Percentiles rank a stretch among this genome's conserved stretches.
phyloP scores from a whole-genome alignment of 805 yeast species.

The Metschnikowia henanensis region DNA sequence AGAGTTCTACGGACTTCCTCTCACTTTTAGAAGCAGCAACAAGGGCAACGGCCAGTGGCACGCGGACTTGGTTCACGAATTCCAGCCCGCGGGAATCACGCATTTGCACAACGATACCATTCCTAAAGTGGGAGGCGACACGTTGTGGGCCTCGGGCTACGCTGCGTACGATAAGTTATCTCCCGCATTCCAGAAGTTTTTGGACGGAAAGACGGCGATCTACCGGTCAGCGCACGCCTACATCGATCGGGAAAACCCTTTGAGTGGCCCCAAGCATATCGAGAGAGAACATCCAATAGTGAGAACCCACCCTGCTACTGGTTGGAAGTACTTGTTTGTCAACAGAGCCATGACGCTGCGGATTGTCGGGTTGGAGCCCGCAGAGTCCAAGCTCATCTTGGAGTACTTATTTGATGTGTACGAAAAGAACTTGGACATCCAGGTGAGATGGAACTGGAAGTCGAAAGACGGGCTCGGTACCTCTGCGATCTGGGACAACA shows the following conservation, averaged over 20 bases:
- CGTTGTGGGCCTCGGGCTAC: conserved; percentile 58
- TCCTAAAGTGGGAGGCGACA: conserved; percentile 55
- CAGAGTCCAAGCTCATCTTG: conserved; percentile 22
- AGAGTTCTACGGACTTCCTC: conserved; percentile 23
- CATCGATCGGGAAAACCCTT: conserved; percentile 35
- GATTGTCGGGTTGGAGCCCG: conserved; percentile 31
- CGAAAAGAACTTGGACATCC: conserved; percentile 48
- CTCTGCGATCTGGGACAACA: conserved; percentile 61
- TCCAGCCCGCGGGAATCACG: conserved; percentile 57
- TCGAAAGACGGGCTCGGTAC: conserved; percentile 41
- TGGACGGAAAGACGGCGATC: conserved; percentile 52
- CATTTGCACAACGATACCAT: conserved; percentile 52
- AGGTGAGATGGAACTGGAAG: conserved; percentile 27
- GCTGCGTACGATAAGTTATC: conserved; percentile 58
- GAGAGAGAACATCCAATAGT: conserved; percentile 33
- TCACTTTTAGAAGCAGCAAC: conserved; percentile 29
- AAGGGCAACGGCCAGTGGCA: conserved; percentile 32
- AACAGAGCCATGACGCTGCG: conserved; percentile 31
- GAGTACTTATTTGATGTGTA: conserved; percentile 18
- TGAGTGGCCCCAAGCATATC: conserved; percentile 28
- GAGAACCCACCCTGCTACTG: conserved; percentile 35
- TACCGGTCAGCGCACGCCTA: conserved; percentile 42
- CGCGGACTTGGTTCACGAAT: conserved; percentile 56
- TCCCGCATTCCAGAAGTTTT: conserved; percentile 48
- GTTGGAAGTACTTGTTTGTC: conserved; percentile 33